phyloP scores from a whole-genome alignment of 2,329 filamentous ascomycete genomes.

The Penicillium sp. region DNA sequence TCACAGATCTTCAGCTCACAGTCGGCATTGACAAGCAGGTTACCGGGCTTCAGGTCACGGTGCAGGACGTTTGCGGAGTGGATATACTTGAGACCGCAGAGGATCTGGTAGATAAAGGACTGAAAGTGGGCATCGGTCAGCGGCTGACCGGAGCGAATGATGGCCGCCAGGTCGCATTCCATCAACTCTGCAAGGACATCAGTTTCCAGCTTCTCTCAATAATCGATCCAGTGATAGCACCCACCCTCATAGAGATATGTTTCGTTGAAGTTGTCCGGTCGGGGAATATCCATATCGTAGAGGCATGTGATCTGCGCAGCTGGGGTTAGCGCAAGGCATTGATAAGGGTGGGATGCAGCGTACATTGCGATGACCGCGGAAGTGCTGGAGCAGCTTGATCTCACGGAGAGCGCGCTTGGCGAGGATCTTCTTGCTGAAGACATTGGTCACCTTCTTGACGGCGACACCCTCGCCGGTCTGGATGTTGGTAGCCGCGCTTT shows the following conservation, averaged over 20 bases:
- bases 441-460: conserved; percentile 99
- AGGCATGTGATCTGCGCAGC: conserved; percentile 84
- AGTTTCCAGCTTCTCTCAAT: conserved; percentile 5
- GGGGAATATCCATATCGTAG: conserved; percentile 99
- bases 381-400: conserved; percentile 98
- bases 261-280: conserved; percentile 98
- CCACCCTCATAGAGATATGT: conserved; percentile 97
- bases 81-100: conserved; percentile 98
- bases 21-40: conserved; percentile 96
- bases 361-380: conserved; percentile 85
- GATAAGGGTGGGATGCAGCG: conserved; percentile 35
- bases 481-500: conserved; percentile 86
- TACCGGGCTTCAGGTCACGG: conserved; percentile 94
- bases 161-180: conserved; percentile 97
- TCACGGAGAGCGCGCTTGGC: conserved; percentile 96
- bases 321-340: conserved; percentile 38
- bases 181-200: conserved; percentile 72
- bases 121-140: conserved; percentile 99
- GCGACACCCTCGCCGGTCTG: conserved; percentile 91
- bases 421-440: conserved; percentile 99
- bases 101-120: conserved; percentile 99
- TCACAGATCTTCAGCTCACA: conserved; percentile 99
- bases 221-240: conserved; percentile 23
- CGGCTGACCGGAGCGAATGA: conserved; percentile 95
- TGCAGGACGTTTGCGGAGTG: conserved; percentile 98